A percentile compares a stretch with the other conserved stretches of the same genome.
phyloP scores from a whole-genome alignment of 352 stramenopile species.

The Phytophthora parvispora region DNA sequence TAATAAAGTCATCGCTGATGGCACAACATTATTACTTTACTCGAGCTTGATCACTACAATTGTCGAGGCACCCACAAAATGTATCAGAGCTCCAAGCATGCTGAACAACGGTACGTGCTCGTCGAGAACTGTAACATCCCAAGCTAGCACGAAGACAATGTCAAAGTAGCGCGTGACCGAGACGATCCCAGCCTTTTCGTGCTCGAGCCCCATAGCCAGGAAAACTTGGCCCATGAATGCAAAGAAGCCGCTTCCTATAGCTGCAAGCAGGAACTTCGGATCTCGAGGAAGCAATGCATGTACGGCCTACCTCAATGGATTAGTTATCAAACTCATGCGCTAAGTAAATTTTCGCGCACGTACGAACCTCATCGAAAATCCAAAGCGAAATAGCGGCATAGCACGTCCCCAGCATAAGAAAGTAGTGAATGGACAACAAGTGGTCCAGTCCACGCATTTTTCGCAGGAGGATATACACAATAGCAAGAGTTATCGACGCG shows the following conservation, averaged over 20 bases:
- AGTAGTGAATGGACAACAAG: slow-evolving; percentile 52
- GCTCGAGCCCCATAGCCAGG: slow-evolving; percentile 55
- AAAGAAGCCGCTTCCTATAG: slow-evolving; percentile 45
- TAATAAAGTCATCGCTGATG: too few species aligned
- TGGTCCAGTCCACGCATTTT: slow-evolving; percentile 57
- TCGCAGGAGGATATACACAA: slow-evolving; percentile 53
- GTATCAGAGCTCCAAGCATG: slow-evolving; percentile 51
- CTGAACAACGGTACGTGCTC: slow-evolving; percentile 51
- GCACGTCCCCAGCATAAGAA: slow-evolving; percentile 47
- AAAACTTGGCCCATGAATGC: slow-evolving; percentile 57
- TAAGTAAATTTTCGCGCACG: too few species aligned
- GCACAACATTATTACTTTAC: not conserved
- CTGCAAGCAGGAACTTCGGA: slow-evolving; percentile 43
- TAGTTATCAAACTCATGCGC: too few species aligned
- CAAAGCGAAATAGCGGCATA: slow-evolving; percentile 36
- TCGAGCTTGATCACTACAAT: slow-evolving; percentile 46
- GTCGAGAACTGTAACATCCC: slow-evolving; percentile 52
- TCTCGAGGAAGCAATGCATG: slow-evolving; percentile 26
- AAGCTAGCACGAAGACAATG: slow-evolving; percentile 65
- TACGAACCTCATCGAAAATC: not conserved
- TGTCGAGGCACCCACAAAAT: slow-evolving; percentile 41
- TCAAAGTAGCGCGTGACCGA: slow-evolving; percentile 74
- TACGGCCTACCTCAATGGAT: too few species aligned
- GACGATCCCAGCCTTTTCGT: slow-evolving; percentile 54
- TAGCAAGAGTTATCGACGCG: not conserved